Evolutionary conservation across 225 moss, liverwort and hornwort genomes (phyloP).

Genomic region (Pseudisothecium myosuroides): DNA sequence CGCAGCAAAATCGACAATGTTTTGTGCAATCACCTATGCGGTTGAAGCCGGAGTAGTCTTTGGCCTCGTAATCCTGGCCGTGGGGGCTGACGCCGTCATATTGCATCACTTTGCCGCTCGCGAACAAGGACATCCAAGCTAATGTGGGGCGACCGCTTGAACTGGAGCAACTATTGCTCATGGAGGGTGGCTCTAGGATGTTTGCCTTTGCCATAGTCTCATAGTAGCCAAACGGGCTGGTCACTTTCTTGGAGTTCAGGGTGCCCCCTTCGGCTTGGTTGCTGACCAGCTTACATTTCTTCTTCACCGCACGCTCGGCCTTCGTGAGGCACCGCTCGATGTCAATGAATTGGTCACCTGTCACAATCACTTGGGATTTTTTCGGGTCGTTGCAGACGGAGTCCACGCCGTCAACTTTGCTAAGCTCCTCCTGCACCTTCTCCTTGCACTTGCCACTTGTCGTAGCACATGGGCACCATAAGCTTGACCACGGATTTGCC

Average conservation of each 20-base stretch:
- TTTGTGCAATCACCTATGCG: too few species aligned
- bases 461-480: slow-evolving; percentile 48
- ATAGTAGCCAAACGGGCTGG: not conserved
- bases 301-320: slow-evolving; percentile 27
- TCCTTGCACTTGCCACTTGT: slow-evolving; percentile 34
- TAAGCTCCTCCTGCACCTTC: slow-evolving; percentile 31
- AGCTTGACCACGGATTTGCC: slow-evolving; percentile 5
- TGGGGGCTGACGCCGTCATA: not conserved
- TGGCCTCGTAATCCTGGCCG: slow-evolving; percentile 9
- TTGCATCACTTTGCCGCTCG: slow-evolving; percentile 6
- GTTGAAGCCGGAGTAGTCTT: slow-evolving; percentile 3
- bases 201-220: not conserved
- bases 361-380: slow-evolving; percentile 14
- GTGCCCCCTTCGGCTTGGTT: not conserved
- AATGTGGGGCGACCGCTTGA: not conserved
- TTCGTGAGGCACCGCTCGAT: slow-evolving; percentile 7
- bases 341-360: slow-evolving; percentile 12
- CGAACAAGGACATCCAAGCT: slow-evolving; percentile 17
- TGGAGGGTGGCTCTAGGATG: not conserved
- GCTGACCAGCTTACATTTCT: slow-evolving; percentile 21
- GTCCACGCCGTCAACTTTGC: slow-evolving; percentile 22
- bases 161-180: not conserved
- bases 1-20: too few species aligned
- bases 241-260: not conserved
- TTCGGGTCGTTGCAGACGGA: slow-evolving; percentile 5